Percentiles rank a stretch among this genome's conserved stretches.
These are phyloP conservation scores for Xerocomus brunneocitrinus DNA, from an alignment of 768 basidiomycete genomes.

Conservation along the genomic window DNA sequence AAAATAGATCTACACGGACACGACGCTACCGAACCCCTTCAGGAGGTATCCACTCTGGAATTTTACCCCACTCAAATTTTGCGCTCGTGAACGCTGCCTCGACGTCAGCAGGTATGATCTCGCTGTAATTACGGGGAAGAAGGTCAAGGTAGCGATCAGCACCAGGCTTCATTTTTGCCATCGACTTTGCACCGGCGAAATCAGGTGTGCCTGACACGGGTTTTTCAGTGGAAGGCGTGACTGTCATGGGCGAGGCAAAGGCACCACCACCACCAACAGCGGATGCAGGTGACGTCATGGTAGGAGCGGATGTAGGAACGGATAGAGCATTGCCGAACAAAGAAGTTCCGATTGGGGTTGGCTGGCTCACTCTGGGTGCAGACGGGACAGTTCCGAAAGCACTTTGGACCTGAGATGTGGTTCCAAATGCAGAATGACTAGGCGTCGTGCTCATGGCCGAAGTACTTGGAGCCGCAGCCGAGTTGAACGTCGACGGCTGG, in stretches of 20 bases:
- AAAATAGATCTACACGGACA: not conserved
- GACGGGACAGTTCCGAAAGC: slow-evolving; percentile 17
- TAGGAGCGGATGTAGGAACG: slow-evolving; percentile 6
- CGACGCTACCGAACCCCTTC: slow-evolving; percentile 45
- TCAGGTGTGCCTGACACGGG: slow-evolving; percentile 26
- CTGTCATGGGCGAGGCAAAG: slow-evolving; percentile 28
- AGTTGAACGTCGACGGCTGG: slow-evolving; percentile 41
- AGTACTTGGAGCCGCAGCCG: slow-evolving; percentile 7
- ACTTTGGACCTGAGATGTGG: slow-evolving; percentile 15
- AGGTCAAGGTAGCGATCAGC: slow-evolving; percentile 51
- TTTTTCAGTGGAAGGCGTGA: slow-evolving; percentile 20
- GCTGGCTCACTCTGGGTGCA: slow-evolving; percentile 11
- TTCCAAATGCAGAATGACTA: slow-evolving; percentile 21
- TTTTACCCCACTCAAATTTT: slow-evolving; percentile 63
- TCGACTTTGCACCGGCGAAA: slow-evolving; percentile 32
- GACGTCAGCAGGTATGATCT: slow-evolving; percentile 47
- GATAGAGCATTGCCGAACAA: slow-evolving; percentile 17
- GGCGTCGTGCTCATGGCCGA: slow-evolving; percentile 3
- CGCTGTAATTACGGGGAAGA: slow-evolving; percentile 56
- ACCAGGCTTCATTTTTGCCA: slow-evolving; percentile 38
- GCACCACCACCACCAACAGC: slow-evolving; percentile 18
- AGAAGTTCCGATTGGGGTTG: slow-evolving; percentile 27
- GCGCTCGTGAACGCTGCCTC: slow-evolving; percentile 50
- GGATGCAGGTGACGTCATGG: slow-evolving; percentile 12
- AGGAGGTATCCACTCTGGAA: slow-evolving; percentile 76